Base-by-base conservation (phyloP, 192 early-diverging fungal species). In the Rhizoclosmatium sp. region DNA sequence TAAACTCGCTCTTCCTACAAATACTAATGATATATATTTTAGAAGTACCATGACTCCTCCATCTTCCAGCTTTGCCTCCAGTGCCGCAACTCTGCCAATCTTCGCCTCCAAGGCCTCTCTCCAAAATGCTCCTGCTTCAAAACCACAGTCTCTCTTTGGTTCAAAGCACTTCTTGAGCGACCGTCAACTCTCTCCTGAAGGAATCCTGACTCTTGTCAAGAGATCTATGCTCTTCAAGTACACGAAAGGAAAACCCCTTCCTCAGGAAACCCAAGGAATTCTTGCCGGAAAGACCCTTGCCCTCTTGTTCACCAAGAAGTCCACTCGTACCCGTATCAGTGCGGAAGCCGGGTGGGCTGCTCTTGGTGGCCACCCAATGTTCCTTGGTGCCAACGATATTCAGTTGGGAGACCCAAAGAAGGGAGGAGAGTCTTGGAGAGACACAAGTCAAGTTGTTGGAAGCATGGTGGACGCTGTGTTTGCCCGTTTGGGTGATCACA, bases 401-500 rank as follows among this genome's bases (percentile, higher is more conserved):
- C 98, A 99, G 76, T 83, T 98, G 65, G 95, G 95, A 21, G 75
- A 76, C 41, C 62, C 64, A 1, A 47, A 40, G 2, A 65, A 47
- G 44, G 96, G 96, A 62, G 97, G 97, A 65, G 98, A 99, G 82
- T 94, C 96, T 0, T 82, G 97, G 81, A 81, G 93, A 47, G 98
- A 98, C 69, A 97, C 95, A 0, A 88, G 93, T 14, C 90, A 91
- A 74, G 96, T 99, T 3, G 91, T 99, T n/a, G 93, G 92, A 23
- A 93, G 92, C 75, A 99, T 99, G 98, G 96, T 95, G 10, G 94
- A 96, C 80, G 93, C 94, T 31, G 94, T 99, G 42, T 92, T 99
- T 88, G 97, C 98, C 39, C 93, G 97, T 42, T 93, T 98, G 0
- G 94, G 93, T 14, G 91, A 85, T 4, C 98, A 99, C 81, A 75